Evolutionary conservation across 805 yeast species (phyloP).

Genomic region (Clavispora santaluciae): DNA sequence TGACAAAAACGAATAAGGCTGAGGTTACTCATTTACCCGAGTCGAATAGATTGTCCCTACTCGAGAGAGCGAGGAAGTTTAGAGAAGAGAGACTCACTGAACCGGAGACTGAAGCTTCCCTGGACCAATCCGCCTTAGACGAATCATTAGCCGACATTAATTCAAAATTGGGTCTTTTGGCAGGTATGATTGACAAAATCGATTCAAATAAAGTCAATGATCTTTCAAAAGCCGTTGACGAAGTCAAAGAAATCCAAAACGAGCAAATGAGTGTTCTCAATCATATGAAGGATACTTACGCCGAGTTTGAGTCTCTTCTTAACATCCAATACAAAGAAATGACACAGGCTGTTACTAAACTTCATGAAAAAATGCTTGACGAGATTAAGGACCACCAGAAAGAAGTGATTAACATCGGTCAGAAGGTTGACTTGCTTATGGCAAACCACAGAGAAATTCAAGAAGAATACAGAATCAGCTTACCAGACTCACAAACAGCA

Average conservation of each 20-base stretch:
- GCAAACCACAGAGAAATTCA: conserved; percentile 35
- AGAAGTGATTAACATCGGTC: conserved; percentile 28
- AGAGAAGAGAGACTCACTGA: conserved; percentile 12
- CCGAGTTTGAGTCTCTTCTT: conserved; percentile 23
- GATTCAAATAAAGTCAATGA: conserved; percentile 9
- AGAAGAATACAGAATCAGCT: conserved; percentile 18
- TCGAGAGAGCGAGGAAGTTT: conserved; percentile 30
- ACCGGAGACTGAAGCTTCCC: neutral
- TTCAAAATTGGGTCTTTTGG: conserved; percentile 9
- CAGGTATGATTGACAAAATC: conserved; percentile 5
- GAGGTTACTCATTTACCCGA: conserved; percentile 15
- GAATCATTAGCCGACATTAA: conserved; percentile 6
- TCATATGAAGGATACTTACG: conserved; percentile 17
- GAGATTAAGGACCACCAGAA: conserved; percentile 39
- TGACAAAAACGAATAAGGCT: conserved; percentile 4
- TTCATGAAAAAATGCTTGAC: conserved; percentile 35
- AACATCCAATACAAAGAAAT: conserved; percentile 30
- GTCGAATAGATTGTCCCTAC: conserved; percentile 28
- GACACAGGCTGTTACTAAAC: conserved; percentile 24
- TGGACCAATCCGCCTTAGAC: conserved; percentile 5
- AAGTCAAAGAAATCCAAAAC: conserved; percentile 14
- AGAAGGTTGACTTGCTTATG: conserved; percentile 39
- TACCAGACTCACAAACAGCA: conserved; percentile 6
- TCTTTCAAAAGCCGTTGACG: conserved; percentile 12
- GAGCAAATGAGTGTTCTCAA: conserved; percentile 16